A percentile compares a stretch with the other conserved stretches of the same genome.
phyloP scores from a whole-genome alignment of 176 grass and related monocot genomes.

The Puccinellia tenuiflora region DNA sequence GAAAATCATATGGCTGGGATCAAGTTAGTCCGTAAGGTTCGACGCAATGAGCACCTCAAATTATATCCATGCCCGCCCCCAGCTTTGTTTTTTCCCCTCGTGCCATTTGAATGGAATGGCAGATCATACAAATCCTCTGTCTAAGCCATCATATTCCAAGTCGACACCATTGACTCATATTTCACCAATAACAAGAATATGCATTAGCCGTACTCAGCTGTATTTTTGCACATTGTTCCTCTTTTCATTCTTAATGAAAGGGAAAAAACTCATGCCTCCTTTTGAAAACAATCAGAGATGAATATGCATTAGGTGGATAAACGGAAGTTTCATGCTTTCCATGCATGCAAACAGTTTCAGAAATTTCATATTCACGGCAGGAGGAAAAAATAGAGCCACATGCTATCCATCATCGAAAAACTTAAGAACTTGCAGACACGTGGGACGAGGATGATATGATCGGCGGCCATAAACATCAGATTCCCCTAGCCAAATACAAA shows the following conservation, averaged over 20 bases:
- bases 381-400: background rate
- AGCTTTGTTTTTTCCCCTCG: background rate
- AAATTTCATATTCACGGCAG: background rate
- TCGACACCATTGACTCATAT: background rate
- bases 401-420: background rate
- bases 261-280: background rate
- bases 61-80: background rate
- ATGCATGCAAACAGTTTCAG: background rate
- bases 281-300: background rate
- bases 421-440: background rate
- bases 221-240: background rate
- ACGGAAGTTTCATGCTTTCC: background rate
- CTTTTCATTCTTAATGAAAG: background rate
- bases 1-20: background rate
- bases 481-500: background rate
- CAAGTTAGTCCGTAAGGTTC: background rate
- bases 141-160: background rate
- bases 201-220: background rate
- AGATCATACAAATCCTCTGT: background rate
- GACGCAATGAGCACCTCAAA: background rate
- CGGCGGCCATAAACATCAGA: background rate
- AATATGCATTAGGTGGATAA: background rate
- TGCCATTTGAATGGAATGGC: background rate
- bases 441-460: background rate
- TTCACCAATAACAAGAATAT: background rate